These are phyloP conservation scores for Penicillium steckii DNA, from an alignment of 495 filamentous ascomycete species.

Conservation along the genomic window DNA sequence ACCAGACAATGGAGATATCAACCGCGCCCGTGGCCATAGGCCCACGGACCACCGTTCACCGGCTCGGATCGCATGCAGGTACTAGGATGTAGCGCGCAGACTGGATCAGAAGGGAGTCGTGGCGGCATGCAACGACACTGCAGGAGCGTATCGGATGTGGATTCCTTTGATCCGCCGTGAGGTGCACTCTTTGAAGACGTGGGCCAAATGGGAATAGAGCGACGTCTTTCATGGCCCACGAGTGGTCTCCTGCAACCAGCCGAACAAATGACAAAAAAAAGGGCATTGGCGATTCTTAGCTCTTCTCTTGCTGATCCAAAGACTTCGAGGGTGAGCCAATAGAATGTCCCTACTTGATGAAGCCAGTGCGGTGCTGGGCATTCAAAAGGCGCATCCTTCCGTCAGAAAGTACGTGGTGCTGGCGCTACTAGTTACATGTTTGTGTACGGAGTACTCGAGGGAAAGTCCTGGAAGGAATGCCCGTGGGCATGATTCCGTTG, in stretches of 20 bases:
- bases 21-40: slow-evolving; percentile 19
- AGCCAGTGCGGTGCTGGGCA: not conserved
- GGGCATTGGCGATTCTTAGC: slow-evolving; percentile 10
- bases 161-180: not conserved
- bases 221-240: slow-evolving; percentile 13
- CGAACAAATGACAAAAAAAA: slow-evolving; percentile 17
- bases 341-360: not conserved
- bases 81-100: slow-evolving; percentile 29
- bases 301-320: not conserved
- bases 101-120: slow-evolving; percentile 11
- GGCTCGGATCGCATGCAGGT: slow-evolving; percentile 37
- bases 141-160: slow-evolving; percentile 11
- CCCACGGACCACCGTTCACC: slow-evolving; percentile 32
- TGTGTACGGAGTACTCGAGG: too few species aligned
- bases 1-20: slow-evolving; percentile 20
- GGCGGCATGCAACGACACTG: slow-evolving; percentile 9
- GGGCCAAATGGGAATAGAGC: slow-evolving; percentile 14
- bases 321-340: not conserved
- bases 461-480: not conserved
- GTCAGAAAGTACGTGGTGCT: not conserved
- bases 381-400: not conserved
- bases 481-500: too few species aligned
- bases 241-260: slow-evolving; percentile 15
- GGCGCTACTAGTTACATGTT: too few species aligned
- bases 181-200: not conserved